Evolutionary conservation across 202 grass and related monocot species (phyloP), one percentile per base, ranked within the genome.

Genomic region (Schoenoplectus tabernaemontani): DNA sequence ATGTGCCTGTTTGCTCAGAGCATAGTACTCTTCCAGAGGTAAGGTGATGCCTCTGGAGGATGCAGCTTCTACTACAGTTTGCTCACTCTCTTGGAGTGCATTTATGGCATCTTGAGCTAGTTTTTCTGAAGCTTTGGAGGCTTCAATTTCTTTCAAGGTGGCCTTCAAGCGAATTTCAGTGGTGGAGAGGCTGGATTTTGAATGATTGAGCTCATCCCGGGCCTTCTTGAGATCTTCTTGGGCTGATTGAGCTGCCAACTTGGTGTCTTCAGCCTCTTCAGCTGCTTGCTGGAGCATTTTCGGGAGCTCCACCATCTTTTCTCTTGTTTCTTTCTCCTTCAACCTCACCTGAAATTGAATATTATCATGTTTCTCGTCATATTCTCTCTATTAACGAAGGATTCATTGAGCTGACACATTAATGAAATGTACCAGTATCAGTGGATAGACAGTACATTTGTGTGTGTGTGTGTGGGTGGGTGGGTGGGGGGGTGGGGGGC

Each of bases 111-210:
- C 84, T 38, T 84, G 57, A 15, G 89, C 95, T 53, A 97, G 74
- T 71, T 48, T 90, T 84, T 97, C 84, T 0, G 89, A 92, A 70
- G 84, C 86, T 85, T 69, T 86, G 15, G 81, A 86, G 57, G 91
- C 86, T 59, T 97, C 95, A 8, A 69, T 87, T 92, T 97, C 95
- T 80, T 97, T 97, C 16, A 84, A 41, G 81, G 91, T 87, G 33
- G 91, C 95, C 15, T 53, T 79, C 58, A 92, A 56, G 75, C 87
- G 91, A 34, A 79, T 79, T 33, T 87, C 78, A 82, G 48, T 81
- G 19, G 89, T 92, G 77, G 73, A 86, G 66, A 82, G 83, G 63
- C 84, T 73, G 39, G 84, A 82, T 38, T 92, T 97, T 54, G 68
- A 82, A 86, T 92, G 77, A 66, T 94, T 78, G 28, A 86, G 66